Conservation (phyloP, 495 filamentous ascomycete species). For the Jackrogersella multiformis region DNA sequence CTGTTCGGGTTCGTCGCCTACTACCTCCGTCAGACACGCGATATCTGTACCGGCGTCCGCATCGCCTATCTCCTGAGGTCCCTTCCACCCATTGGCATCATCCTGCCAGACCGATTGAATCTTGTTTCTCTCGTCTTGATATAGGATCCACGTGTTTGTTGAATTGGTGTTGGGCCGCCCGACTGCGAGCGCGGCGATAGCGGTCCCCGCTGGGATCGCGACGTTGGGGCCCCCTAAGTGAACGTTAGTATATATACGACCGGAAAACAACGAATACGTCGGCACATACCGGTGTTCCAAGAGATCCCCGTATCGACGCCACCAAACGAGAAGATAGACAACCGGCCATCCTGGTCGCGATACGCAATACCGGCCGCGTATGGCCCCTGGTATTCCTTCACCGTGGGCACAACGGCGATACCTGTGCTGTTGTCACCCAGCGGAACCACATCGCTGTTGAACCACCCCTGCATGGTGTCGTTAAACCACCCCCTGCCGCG, state of each 20-base stretch:
- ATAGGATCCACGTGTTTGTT: conserved; percentile 34
- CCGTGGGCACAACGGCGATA: conserved; percentile 15
- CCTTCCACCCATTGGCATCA: conserved; percentile 27
- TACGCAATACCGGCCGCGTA: conserved; percentile 32
- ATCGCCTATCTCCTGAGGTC: conserved; percentile 28
- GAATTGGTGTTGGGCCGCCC: conserved; percentile 14
- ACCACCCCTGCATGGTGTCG: conserved; percentile 21
- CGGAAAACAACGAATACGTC: background rate
- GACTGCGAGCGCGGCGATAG: conserved; percentile 27
- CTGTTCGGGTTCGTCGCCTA: conserved; percentile 10
- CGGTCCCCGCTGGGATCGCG: conserved; percentile 13
- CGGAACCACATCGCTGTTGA: conserved; percentile 6
- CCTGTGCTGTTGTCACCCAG: conserved; percentile 18
- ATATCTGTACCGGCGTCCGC: conserved; percentile 35
- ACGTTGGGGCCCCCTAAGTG: conserved; percentile 10
- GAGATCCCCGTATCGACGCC: conserved; percentile 28
- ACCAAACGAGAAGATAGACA: conserved; percentile 31
- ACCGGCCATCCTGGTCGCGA: conserved; percentile 22
- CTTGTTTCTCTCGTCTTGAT: conserved; percentile 29
- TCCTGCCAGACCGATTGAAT: conserved; percentile 30
- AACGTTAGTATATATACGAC: background rate
- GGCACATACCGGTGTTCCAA: conserved; percentile 27
- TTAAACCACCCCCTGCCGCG: conserved; percentile 14
- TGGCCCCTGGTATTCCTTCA: conserved; percentile 7
- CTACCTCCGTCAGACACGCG: conserved; percentile 33